Conservation (phyloP, 345 rosid species). For the Luvunga scandens region DNA sequence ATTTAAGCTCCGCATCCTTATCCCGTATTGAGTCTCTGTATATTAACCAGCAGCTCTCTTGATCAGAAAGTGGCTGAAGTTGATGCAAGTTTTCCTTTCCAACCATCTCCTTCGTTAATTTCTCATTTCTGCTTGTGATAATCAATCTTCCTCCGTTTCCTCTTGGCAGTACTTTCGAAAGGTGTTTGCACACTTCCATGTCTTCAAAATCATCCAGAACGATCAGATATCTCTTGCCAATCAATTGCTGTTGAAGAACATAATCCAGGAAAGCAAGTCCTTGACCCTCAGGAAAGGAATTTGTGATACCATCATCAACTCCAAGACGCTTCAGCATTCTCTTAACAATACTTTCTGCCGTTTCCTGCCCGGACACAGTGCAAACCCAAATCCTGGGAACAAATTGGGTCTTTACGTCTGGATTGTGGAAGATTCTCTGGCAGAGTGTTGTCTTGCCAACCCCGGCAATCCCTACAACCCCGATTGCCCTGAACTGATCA, state of each 20-base stretch:
- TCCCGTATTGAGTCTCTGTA: not conserved
- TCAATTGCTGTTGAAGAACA: conserved; percentile 12
- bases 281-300: not conserved
- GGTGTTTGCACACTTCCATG: conserved; percentile 3
- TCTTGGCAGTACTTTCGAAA: conserved; percentile 17
- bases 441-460: conserved; percentile 15
- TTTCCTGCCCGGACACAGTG: not conserved
- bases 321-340: not conserved
- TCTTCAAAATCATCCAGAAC: conserved; percentile 18
- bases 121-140: conserved; percentile 11
- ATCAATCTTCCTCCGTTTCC: conserved; percentile 24
- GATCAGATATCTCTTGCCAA: conserved; percentile 24
- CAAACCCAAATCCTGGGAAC: conserved; percentile 22
- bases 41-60: conserved; percentile 5
- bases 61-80: conserved; percentile 2
- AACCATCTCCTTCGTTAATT: conserved; percentile 6
- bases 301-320: not conserved
- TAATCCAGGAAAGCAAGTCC: conserved; percentile 6
- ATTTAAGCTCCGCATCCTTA: not conserved
- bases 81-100: conserved; percentile 5
- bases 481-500: conserved; percentile 6
- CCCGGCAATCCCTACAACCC: conserved; percentile 2
- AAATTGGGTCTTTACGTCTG: conserved; percentile 10
- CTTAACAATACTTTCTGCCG: not conserved
- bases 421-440: not conserved